Evolutionary conservation across 495 filamentous ascomycete genomes (phyloP), one percentile per base, ranked within the genome.

Genomic region (Aspergillus indologenus): DNA sequence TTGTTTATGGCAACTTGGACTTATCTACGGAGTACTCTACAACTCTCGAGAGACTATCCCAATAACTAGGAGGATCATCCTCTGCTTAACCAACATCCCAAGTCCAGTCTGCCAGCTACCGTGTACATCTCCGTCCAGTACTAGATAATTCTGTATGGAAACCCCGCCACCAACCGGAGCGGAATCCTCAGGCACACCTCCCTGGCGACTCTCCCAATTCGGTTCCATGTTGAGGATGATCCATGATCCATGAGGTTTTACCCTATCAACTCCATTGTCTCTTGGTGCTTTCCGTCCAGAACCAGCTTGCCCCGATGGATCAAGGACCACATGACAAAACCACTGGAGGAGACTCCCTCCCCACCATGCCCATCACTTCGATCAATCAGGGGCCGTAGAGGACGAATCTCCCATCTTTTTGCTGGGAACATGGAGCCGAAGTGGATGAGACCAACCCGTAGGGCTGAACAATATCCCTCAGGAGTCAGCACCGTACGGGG

Each of bases 321-420:
- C 34, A 40, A 7, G 24, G 48, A n/a, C 48, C 48, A 51, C 48
- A 51, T 51, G 48, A 51, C 23, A 34, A 15, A 26, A 18, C 29
- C 48, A 51, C 23, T 51, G 48, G 48, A 51, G 48, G 48, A 31
- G 17, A 51, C 17, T n/a, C 17, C n/a, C 5, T 31, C 48, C 48
- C 17, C 23, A 21, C 29, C 18, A 18, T 31, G 23, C 15, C 11
- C 34, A 14, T 40, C 34, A n/a, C 5, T 2, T 11, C 34, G 34
- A 11, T 40, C 34, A 40, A 40, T 40, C 34, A 40, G 34, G 12
- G 5, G 34, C 34, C 34, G 34, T 11, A 40, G 5, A 40, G 34
- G 34, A 40, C 34, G 34, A 8, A 40, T 40, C 5, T 40, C 34
- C 34, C 34, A 49, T 49, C 22, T 3, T 50, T 50, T 51, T 29